Evolutionary conservation across 2,329 filamentous ascomycete genomes (phyloP).

Genomic region (Cucurbitaria berberidis): DNA sequence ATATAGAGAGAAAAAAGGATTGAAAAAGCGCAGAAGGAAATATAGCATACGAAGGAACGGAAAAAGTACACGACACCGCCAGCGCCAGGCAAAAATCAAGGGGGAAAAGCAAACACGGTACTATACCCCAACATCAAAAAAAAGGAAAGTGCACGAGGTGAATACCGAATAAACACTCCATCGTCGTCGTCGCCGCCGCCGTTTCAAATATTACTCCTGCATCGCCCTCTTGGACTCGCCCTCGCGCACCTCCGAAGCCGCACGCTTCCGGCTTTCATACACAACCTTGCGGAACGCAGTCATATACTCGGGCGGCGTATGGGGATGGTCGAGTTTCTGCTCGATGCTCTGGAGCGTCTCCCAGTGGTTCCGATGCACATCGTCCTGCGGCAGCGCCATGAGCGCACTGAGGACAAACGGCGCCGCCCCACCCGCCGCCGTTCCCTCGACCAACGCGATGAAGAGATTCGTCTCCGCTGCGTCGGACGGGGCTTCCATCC

Average conservation of each 20-base stretch:
- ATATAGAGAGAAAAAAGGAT: background rate
- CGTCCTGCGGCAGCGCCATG: constrained; percentile 35
- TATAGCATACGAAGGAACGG: constrained; percentile 20
- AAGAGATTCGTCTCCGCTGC: constrained; percentile 42
- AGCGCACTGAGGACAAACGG: constrained; percentile 42
- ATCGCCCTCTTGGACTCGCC: constrained; percentile 41
- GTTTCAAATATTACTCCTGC: constrained; percentile 15
- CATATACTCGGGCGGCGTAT: constrained; percentile 33
- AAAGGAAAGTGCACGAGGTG: background rate
- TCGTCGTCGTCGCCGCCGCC: background rate
- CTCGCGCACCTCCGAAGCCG: constrained; percentile 36
- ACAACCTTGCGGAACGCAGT: constrained; percentile 34
- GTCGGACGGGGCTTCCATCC: constrained; percentile 29
- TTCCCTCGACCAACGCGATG: constrained; percentile 37
- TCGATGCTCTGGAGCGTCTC: constrained; percentile 35
- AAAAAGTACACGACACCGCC: constrained; percentile 21
- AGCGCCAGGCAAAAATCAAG: constrained; percentile 20
- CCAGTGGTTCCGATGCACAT: constrained; percentile 40
- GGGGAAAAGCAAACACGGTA: constrained; percentile 4
- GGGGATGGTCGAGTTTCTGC: constrained; percentile 28
- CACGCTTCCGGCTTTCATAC: constrained; percentile 43
- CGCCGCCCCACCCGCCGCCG: constrained; percentile 13
- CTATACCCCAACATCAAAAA: background rate
- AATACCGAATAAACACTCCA: background rate
- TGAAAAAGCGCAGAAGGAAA: background rate